Base-by-base conservation (phyloP, 2,329 filamentous ascomycete genomes). In the Xylariaceae sp. region DNA sequence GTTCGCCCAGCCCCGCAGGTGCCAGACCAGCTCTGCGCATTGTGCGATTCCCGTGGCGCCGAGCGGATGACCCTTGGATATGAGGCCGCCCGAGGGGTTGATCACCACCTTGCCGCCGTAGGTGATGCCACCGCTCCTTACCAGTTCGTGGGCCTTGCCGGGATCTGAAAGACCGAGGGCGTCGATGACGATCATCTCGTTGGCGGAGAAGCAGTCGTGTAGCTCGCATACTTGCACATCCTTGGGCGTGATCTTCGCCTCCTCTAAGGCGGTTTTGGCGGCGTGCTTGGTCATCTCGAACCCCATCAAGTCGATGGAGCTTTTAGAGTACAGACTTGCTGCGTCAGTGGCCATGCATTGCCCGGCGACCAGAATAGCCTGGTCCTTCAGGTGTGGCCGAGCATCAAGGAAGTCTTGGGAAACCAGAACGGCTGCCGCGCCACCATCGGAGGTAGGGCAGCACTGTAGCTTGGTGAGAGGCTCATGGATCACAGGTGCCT, bases 381-480 rank as follows among this genome's bases (percentile, higher is more conserved):
- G 90, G 53, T 84, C 80, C 70, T 87, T 88, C 56, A 97, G 85
- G 67, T 96, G 87, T 1, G 93, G 93, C 20, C 91, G 85, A 7
- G 88, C 88, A 68, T 93, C 89, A 52, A 98, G 84, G 82, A 97
- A 98, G 46, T 82, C 83, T 75, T 96, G 88, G 0, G 91, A 96
- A 52, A 96, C 92, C 49, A 99, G 79, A 29, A 98, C 88, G 14
- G 90, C 91, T 0, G 95, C 92, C 0, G 92, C 93, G 45, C 88
- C 90, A 47, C 93, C 93, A 74, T 98, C 95, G 0, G 91, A 96
- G 1, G 93, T 98, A 1, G 95, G 93, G 76, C 93, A 97, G 83
- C 93, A 98, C 78, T 98, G 95, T n/a, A 98, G 87, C 77, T 97
- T 98, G 56, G 95, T 98, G 53, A 98, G 82, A 16, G 93, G 93